A percentile compares a stretch with the other conserved stretches of the same genome.
Evolutionary conservation across 169 alveolate genomes (phyloP).

Genomic region (Plasmodium adleri): DNA sequence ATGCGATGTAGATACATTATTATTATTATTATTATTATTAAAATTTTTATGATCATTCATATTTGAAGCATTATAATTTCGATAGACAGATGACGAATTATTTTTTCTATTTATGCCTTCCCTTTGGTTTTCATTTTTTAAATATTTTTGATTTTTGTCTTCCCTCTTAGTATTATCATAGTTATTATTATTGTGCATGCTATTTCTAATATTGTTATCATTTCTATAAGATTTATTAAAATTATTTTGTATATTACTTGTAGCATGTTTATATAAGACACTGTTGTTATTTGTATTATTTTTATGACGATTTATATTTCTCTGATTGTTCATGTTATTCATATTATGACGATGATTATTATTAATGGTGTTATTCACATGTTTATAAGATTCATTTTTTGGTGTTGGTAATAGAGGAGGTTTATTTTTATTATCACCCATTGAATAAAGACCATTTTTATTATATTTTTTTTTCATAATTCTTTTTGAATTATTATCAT

Average conservation of each 20-base stretch:
- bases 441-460: background rate
- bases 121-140: constrained; percentile 22
- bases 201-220: constrained; percentile 23
- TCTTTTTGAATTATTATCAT: background rate
- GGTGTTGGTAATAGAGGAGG: constrained; percentile 42
- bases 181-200: constrained; percentile 14
- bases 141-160: constrained; percentile 12
- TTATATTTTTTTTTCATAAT: constrained; percentile 1
- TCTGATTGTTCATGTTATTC: background rate
- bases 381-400: background rate
- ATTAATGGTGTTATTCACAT: background rate
- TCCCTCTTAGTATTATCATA: constrained; percentile 34
- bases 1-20: background rate
- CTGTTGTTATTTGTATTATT: constrained; percentile 6
- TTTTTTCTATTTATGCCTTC: background rate
- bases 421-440: constrained; percentile 19
- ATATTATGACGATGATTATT: background rate
- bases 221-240: constrained; percentile 14
- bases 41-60: background rate
- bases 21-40: background rate
- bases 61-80: background rate
- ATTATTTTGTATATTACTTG: background rate
- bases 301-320: background rate
- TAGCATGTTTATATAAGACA: constrained; percentile 16
- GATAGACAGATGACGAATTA: too few species aligned